Evolutionary conservation across 2,329 filamentous ascomycete genomes (phyloP), one percentile per base, ranked within the genome.

Genomic region (Talaromyces islandicus): DNA sequence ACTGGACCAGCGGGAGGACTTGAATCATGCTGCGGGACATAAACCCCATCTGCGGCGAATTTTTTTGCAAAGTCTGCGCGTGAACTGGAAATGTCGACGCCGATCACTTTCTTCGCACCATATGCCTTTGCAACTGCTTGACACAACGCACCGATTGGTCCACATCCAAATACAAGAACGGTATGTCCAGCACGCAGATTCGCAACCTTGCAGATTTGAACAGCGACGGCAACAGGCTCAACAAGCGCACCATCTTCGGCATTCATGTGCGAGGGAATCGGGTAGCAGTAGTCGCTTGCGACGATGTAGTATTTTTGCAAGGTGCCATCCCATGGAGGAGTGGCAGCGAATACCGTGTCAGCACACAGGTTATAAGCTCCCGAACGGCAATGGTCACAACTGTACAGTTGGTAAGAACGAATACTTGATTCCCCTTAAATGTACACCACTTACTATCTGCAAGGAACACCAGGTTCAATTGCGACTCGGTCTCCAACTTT

Each of bases 241-340:
- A 83, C 76, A 7, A 85, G 68, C 0, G 82, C 82, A 1, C 78
- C 82, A 21, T 83, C 78, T 60, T 84, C 80, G 43, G 81, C 67
- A 2, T 70, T 71, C 58, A 85, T 73, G 54, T 78, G 70, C 0
- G 70, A 69, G 0, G 80, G 78, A 2, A 84, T 68, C 1, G 71
- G 72, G 61, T 82, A 81, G 62, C 77, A 78, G 63, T 74, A 84
- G 65, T 82, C 80, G 0, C 74, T 71, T 0, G 79, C 74, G 0
- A 76, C 74, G 32, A 72, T 73, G 67, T 79, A 83, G 68, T 80
- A 83, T 62, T 78, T 81, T 3, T 73, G 70, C 11, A 84, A 69
- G 0, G 79, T 82, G 1, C 81, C 81, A 57, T 81, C 75, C 60
- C 75, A 74, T 0, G 81, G 81, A 0, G 81, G 81, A 0, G 76